phyloP scores from a whole-genome alignment of 306 rosid species.

The Ormosia semicastrata region DNA sequence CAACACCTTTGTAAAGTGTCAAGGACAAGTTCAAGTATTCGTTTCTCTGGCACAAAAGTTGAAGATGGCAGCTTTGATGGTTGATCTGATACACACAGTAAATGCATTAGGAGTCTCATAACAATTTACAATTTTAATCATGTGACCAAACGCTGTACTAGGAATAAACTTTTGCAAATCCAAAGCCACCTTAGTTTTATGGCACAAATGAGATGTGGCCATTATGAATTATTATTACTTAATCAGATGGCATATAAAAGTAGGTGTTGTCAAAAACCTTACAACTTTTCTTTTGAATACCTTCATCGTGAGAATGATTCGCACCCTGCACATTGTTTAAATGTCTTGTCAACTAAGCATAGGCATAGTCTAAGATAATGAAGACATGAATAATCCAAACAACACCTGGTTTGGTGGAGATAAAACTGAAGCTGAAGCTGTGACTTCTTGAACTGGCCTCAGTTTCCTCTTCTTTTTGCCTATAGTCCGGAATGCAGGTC shows the following conservation, averaged over 20 bases:
- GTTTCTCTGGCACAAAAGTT: slow-evolving; percentile 47
- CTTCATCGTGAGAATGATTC: slow-evolving; percentile 21
- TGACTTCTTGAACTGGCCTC: slow-evolving; percentile 31
- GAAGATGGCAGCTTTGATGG: slow-evolving; percentile 33
- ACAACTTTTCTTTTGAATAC: slow-evolving; percentile 31
- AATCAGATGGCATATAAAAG: not conserved
- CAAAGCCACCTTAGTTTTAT: not conserved
- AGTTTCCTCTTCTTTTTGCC: slow-evolving; percentile 42
- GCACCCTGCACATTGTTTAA: slow-evolving; percentile 36
- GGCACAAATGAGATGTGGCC: not conserved
- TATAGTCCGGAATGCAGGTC: slow-evolving; percentile 48
- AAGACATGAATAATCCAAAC: not conserved
- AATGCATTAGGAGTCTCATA: not conserved
- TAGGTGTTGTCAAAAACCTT: not conserved
- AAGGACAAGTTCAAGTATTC: slow-evolving; percentile 56
- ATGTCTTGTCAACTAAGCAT: not conserved
- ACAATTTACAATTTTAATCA: not conserved
- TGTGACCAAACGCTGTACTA: not conserved
- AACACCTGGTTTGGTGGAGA: slow-evolving; percentile 31
- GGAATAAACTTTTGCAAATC: slow-evolving; percentile 5
- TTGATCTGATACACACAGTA: slow-evolving; percentile 35
- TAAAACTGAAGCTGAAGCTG: not conserved
- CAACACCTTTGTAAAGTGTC: slow-evolving; percentile 64
- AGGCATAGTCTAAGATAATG: not conserved
- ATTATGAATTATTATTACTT: not conserved